These are phyloP conservation scores for Haematococcus lacustris DNA, from an alignment of 139 green algal genomes.

Conservation along the genomic window DNA sequence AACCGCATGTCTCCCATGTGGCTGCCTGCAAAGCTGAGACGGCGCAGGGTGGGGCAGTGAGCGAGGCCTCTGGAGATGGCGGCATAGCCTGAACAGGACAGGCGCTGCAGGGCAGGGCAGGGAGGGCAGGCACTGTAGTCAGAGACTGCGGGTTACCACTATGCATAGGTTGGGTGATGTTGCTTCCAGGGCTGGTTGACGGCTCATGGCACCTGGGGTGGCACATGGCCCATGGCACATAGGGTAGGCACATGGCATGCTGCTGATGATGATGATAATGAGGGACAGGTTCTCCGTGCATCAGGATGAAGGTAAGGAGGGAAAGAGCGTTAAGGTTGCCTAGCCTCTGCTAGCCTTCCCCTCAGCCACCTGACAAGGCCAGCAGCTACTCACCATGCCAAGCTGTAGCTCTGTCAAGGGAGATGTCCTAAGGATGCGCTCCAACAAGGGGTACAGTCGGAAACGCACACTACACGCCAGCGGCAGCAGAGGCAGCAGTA, in stretches of 20 bases:
- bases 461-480: constrained; percentile 6
- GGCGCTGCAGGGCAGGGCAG: constrained; percentile 12
- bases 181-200: neutral
- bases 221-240: neutral
- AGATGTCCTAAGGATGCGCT: constrained; percentile 2
- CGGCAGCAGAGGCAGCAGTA: neutral
- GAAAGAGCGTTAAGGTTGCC: neutral
- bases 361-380: neutral
- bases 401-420: constrained; percentile 20
- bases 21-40: constrained; percentile 28
- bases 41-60: constrained; percentile 4
- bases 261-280: neutral
- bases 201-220: neutral
- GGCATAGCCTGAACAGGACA: constrained; percentile 19
- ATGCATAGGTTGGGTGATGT: neutral
- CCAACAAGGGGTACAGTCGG: constrained; percentile 12
- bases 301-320: neutral
- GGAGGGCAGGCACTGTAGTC: neutral
- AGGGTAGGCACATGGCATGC: neutral
- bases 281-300: neutral
- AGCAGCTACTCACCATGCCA: constrained; percentile 15
- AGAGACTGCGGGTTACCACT: neutral
- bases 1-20: constrained; percentile 15
- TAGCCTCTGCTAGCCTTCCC: neutral
- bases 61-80: constrained; percentile 11